phyloP scores from a whole-genome alignment of 2,329 filamentous ascomycete species.

The Colletotrichum cuscutae region DNA sequence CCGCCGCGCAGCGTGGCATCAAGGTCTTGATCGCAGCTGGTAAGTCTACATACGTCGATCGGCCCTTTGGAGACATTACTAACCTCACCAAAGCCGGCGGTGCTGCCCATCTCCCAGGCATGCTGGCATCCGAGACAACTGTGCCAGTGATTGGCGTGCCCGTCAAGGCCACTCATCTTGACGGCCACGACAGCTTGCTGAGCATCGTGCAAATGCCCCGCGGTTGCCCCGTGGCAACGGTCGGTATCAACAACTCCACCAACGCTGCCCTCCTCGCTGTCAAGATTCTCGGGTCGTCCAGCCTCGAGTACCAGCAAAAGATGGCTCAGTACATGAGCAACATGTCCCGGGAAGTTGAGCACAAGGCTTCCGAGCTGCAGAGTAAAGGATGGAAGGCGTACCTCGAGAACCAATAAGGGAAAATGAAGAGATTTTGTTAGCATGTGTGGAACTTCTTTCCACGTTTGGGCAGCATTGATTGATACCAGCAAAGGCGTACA shows the following conservation, averaged over 20 bases:
- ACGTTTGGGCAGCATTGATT: constrained; percentile 25
- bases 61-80: background rate
- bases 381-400: constrained; percentile 68
- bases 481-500: constrained; percentile 31
- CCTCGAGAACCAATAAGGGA: constrained; percentile 47
- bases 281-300: constrained; percentile 70
- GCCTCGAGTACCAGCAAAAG: constrained; percentile 64
- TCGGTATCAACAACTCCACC: constrained; percentile 83
- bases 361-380: constrained; percentile 68
- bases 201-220: constrained; percentile 84
- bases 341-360: constrained; percentile 72
- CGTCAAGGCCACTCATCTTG: constrained; percentile 77
- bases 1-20: constrained; percentile 72
- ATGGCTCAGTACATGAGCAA: constrained; percentile 70
- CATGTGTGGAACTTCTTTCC: constrained; percentile 12
- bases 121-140: constrained; percentile 76
- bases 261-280: constrained; percentile 80
- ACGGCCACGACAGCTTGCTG: constrained; percentile 76
- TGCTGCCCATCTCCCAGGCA: constrained; percentile 79
- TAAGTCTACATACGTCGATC: background rate
- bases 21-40: constrained; percentile 78
- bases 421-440: background rate
- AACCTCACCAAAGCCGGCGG: constrained; percentile 66
- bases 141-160: constrained; percentile 83
- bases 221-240: constrained; percentile 78